These are phyloP conservation scores for Cochlearia excelsa DNA, from an alignment of 345 rosid species.

Conservation along the genomic window DNA sequence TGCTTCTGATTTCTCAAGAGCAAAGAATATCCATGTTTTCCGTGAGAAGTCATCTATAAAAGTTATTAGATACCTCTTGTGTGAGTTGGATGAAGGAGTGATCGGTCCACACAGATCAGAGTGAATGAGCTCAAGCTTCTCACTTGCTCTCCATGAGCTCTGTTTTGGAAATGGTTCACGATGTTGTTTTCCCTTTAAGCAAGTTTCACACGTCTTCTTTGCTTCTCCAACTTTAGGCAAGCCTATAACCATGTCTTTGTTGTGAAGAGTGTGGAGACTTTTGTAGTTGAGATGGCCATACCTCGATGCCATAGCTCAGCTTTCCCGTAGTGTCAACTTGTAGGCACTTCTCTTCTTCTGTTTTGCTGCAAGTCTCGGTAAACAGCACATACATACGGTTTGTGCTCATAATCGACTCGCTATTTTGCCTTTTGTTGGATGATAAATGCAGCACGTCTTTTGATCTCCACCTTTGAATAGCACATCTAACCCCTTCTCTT, in stretches of 20 bases:
- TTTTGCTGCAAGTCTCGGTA: neutral
- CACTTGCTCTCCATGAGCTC: neutral
- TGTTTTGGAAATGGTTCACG: neutral
- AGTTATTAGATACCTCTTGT: neutral
- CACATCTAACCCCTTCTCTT: neutral
- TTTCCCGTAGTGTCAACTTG: neutral
- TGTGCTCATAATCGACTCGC: neutral
- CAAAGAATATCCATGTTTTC: too few species aligned
- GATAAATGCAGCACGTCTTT: neutral
- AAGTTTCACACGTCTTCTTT: neutral
- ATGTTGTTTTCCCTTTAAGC: neutral
- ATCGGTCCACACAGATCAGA: neutral
- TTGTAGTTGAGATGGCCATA: neutral
- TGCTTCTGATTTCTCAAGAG: neutral
- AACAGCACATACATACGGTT: neutral
- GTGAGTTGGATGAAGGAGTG: neutral
- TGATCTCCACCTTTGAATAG: neutral
- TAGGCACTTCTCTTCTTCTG: neutral
- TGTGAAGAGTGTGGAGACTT: fast-evolving
- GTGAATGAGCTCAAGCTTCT: neutral
- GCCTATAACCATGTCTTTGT: neutral
- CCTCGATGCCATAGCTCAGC: neutral
- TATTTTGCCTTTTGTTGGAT: neutral
- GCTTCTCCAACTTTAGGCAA: neutral
- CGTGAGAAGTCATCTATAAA: neutral